Evolutionary conservation across 805 yeast species (phyloP), one percentile per base, ranked within the genome.

Genomic region (Phaffomyces thermotolerans): DNA sequence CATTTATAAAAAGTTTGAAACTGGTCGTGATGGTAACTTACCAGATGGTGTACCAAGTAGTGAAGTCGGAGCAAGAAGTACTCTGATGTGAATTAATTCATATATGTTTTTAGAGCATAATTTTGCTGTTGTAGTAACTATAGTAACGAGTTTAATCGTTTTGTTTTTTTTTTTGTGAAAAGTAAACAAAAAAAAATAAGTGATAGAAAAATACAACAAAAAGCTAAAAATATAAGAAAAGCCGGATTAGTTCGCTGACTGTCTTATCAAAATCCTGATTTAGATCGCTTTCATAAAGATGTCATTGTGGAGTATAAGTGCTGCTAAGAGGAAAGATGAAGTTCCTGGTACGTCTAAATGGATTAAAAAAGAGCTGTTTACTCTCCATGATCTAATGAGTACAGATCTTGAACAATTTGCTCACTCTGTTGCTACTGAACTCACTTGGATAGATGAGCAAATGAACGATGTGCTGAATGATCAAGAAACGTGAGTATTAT

Each of bases 11-110:
- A 80, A 82, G 56, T 93, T 91, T 57, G 76, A 81, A 6, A 73
- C 79, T 34, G 88, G 78, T 14, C 66, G 97, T 37, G 90, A 84
- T 44, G 96, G 96, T 0, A 81, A 82, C 45, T 79, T 91, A 87
- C 95, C 95, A 1, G 80, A 79, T 50, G 97, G 96, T 0, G 73
- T 79, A 30, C 78, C 91, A 4, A 78, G 93, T 55, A 78, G 69
- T 34, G 90, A 84, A 38, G 73, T 89, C 15, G 97, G 97, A 1
- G 95, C 89, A 4, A 71, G 97, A 46, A 75, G 85, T 9, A 84
- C 95, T 0, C 65, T 90, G 40, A 85, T 84, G 88, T 89, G 62
- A 69, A 17, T 17, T 7, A 29, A 29, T 31, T 30, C 6, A 30
- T 14, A 7, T 29, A 10, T 8, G 12, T 30, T 10, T 14, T 30